These are phyloP conservation scores for Ustilago vetiveriae DNA, from an alignment of 1,284 basidiomycete species.

Conservation along the genomic window DNA sequence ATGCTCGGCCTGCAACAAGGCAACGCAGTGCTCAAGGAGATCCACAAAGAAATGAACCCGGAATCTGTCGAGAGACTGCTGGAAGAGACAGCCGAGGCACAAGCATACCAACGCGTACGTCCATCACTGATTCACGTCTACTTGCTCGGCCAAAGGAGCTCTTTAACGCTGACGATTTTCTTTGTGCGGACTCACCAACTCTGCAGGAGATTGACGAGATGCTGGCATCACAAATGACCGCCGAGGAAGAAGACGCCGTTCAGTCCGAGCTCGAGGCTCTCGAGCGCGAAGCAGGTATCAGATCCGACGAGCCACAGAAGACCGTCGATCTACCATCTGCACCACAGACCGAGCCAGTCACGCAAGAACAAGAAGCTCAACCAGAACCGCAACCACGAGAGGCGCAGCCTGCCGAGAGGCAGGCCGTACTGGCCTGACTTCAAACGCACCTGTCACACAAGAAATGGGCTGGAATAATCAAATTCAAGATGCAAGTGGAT, in stretches of 20 bases:
- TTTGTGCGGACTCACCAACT: no score
- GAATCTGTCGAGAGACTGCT: conserved; percentile 92
- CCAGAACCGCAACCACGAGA: conserved; percentile 13
- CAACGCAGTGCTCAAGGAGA: conserved; percentile 88
- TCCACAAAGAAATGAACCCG: conserved; percentile 90
- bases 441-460: background rate
- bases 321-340: conserved; percentile 27
- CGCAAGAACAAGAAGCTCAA: conserved; percentile 11
- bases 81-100: conserved; percentile 89
- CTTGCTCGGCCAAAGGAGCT: no score
- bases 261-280: conserved; percentile 73
- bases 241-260: conserved; percentile 93
- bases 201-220: conserved; percentile 87
- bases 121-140: background rate
- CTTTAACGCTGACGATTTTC: background rate
- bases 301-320: conserved; percentile 14
- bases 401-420: conserved; percentile 19
- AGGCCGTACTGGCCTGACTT: conserved; percentile 24
- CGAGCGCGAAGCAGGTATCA: conserved; percentile 40
- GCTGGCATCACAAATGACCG: conserved; percentile 80
- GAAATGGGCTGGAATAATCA: background rate
- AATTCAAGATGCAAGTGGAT: background rate
- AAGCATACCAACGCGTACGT: conserved; percentile 84
- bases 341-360: conserved; percentile 38
- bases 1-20: conserved; percentile 91